These are phyloP conservation scores for Myriosclerotinia duriaeana DNA, from an alignment of 2,329 filamentous ascomycete genomes.

Conservation along the genomic window DNA sequence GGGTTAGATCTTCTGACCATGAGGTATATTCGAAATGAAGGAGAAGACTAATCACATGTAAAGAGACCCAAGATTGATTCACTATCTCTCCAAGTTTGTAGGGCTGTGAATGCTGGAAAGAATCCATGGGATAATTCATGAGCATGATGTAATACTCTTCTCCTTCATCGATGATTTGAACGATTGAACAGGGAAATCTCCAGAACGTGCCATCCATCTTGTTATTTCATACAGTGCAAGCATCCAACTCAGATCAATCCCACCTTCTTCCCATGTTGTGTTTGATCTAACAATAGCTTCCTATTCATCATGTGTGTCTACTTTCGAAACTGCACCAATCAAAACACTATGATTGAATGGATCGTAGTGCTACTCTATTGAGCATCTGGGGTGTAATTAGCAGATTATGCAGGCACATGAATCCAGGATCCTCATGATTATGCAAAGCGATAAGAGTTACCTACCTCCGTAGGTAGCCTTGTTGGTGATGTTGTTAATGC, in stretches of 20 bases:
- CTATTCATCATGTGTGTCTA: background rate
- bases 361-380: background rate
- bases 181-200: background rate
- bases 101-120: background rate
- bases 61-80: background rate
- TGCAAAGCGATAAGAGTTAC: conserved; percentile 18
- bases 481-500: background rate
- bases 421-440: conserved; percentile 10
- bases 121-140: background rate
- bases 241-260: too few relatives aligned
- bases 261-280: background rate
- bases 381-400: background rate
- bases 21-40: background rate
- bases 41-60: background rate
- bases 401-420: conserved; percentile 18
- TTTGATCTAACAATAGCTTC: background rate
- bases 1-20: conserved; percentile 7
- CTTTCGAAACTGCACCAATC: background rate
- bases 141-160: conserved; percentile 1
- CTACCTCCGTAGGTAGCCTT: background rate
- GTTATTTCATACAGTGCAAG: too few relatives aligned
- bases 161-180: background rate
- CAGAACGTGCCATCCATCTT: background rate
- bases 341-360: background rate
- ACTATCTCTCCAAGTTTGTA: background rate